phyloP scores from a whole-genome alignment of 768 basidiomycete species.

The Pleurotus tuber-regium region DNA sequence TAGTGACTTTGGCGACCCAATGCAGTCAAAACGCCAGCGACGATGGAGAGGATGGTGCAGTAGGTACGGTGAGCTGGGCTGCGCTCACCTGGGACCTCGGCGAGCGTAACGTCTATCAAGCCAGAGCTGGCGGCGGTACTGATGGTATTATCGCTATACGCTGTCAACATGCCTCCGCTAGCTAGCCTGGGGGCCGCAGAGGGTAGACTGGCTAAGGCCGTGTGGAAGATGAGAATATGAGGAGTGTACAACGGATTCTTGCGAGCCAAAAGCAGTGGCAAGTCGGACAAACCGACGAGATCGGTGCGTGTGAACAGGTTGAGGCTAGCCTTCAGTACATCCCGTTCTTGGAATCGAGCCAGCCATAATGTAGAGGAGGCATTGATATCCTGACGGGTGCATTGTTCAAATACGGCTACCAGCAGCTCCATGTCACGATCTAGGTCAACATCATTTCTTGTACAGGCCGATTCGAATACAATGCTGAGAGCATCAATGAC shows the following conservation, averaged over 20 bases:
- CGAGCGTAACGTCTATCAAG: constrained; percentile 59
- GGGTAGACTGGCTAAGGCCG: constrained; percentile 74
- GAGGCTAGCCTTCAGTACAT: constrained; percentile 72
- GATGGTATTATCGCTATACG: constrained; percentile 83
- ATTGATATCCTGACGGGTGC: constrained; percentile 65
- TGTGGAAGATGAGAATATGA: constrained; percentile 82
- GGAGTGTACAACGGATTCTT: constrained; percentile 72
- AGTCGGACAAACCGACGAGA: constrained; percentile 65
- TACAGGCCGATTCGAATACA: constrained; percentile 63
- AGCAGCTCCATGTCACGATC: constrained; percentile 82
- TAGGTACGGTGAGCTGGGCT: constrained; percentile 81
- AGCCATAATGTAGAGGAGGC: constrained; percentile 77
- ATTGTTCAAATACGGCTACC: constrained; percentile 81
- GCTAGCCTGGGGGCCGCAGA: constrained; percentile 84
- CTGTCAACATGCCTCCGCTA: constrained; percentile 74
- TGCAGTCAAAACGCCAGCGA: constrained; percentile 67
- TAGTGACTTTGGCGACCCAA: constrained; percentile 67
- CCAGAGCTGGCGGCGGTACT: constrained; percentile 76
- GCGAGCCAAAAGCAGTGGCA: constrained; percentile 56
- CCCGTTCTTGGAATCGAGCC: constrained; percentile 73
- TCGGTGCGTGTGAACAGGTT: constrained; percentile 70
- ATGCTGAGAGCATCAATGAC: constrained; percentile 66
- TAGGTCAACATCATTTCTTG: constrained; percentile 56
- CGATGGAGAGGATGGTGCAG: constrained; percentile 79
- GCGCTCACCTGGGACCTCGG: constrained; percentile 71